Evolutionary conservation across 352 stramenopile genomes (phyloP), one percentile per base, ranked within the genome.

Genomic region (Phytophthora pseudosyringae): DNA sequence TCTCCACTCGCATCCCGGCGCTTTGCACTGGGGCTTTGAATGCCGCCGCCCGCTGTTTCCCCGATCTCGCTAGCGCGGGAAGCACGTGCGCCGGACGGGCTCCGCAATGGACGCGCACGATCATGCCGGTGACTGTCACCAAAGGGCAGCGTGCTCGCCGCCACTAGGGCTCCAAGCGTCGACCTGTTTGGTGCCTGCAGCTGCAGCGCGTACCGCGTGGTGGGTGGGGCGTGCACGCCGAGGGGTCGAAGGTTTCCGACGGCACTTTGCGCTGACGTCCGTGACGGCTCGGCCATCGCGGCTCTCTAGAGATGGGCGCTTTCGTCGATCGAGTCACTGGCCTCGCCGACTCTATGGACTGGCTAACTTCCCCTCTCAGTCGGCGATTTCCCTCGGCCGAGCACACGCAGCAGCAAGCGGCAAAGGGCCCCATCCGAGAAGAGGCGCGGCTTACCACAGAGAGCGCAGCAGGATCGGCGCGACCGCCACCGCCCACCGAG

Each of bases 321-420:
- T 39, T 64, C 21, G 49, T 60, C 64, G 45, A 51, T 53, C 36
- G 45, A 62, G 45, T 44, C 45, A 52, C 56, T 64, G 49, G 43
- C 50, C 47, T 52, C 35, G 61, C 44, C 36, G 54, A 40, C 54
- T 70, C 55, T 65, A 64, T 69, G 49, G 49, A 57, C 49, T 57
- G 49, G 51, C 61, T 62, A 33, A 25, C 53, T 59, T 59, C 52
- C 40, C 43, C 49, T 50, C 57, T 72, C 58, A 68, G 43, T 67
- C 40, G 44, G 47, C 51, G 57, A 68, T 68, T 60, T 51, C 31
- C 43, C 32, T 62, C 43, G 40, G 25, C 55, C 8, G 5, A 67
- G 44, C 21, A 21, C 21, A 21, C 21, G 49, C 32, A 21, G 38
- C 15, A 36, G 21, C 25, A 29, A n/a, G n/a, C n/a, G n/a, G n/a